A percentile compares a stretch with the other conserved stretches of the same genome.
These are phyloP conservation scores for Stephania cephalantha DNA, from an alignment of 164 flowering plant species.

Conservation along the genomic window DNA sequence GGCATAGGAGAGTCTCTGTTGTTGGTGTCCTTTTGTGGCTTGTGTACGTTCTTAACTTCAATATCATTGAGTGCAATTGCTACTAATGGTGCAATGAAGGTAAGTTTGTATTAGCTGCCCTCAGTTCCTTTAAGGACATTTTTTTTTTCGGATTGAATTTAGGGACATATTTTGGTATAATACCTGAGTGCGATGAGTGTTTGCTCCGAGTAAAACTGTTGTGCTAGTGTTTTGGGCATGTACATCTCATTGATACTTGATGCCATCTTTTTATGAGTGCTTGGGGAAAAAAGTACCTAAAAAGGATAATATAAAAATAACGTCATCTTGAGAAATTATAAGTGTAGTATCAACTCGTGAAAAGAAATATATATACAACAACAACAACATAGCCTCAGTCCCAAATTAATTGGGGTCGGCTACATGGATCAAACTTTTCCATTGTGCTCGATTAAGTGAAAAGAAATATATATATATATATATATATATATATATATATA, in stretches of 20 bases:
- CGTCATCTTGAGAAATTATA: too few relatives aligned
- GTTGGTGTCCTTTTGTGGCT: constrained; percentile 87
- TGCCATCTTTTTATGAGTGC: not conserved
- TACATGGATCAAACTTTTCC: too few relatives aligned
- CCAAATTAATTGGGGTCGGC: too few relatives aligned
- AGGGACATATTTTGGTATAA: not conserved
- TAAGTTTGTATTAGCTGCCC: constrained; percentile 17
- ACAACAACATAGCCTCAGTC: too few relatives aligned
- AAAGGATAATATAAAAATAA: too few relatives aligned
- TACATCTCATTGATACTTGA: too few relatives aligned
- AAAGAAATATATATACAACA: too few relatives aligned
- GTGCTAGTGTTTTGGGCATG: not conserved
- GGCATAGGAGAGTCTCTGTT: constrained; percentile 87
- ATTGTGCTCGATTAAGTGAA: too few relatives aligned
- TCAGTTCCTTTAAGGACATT: not conserved
- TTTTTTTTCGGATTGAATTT: not conserved
- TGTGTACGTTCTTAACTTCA: constrained; percentile 84
- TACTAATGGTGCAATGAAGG: constrained; percentile 99
- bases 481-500: too few relatives aligned
- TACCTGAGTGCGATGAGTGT: not conserved
- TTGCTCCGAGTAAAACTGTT: not conserved
- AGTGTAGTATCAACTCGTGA: too few relatives aligned
- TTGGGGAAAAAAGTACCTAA: not conserved
- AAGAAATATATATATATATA: too few relatives aligned
- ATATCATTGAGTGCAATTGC: constrained; percentile 99